A percentile compares a stretch with the other conserved stretches of the same genome.
Evolutionary conservation across 441 rosid genomes (phyloP).

Genomic region (Erodium chrysanthum): DNA sequence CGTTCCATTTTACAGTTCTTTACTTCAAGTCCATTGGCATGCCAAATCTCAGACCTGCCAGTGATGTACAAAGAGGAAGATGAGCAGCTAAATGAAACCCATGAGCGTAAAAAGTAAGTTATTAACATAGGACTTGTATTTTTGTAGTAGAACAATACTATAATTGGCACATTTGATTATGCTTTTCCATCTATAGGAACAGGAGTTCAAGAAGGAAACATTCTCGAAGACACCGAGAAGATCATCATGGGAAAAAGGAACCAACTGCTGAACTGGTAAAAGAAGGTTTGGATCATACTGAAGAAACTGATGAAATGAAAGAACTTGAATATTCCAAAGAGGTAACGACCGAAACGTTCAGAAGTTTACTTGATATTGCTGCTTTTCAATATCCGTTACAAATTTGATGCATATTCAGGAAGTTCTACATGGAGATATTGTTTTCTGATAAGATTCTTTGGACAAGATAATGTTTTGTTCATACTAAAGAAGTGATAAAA

Average conservation of each 20-base stretch:
- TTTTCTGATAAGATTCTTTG: background rate
- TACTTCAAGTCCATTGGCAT: slow-evolving; percentile 44
- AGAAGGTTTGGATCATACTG: slow-evolving; percentile 14
- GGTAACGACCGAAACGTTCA: slow-evolving; percentile 19
- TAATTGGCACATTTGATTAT: background rate
- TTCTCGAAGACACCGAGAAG: slow-evolving; percentile 16
- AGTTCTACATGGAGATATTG: background rate
- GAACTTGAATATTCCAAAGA: slow-evolving; percentile 33
- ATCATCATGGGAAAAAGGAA: slow-evolving; percentile 20
- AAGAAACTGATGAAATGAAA: slow-evolving; percentile 3
- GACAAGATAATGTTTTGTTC: background rate
- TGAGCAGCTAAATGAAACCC: slow-evolving; percentile 20
- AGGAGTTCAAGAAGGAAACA: slow-evolving; percentile 25
- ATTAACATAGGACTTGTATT: background rate
- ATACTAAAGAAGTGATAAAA: background rate
- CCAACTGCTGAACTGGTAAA: slow-evolving; percentile 14
- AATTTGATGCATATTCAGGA: no score
- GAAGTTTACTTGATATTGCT: background rate
- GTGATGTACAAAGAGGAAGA: slow-evolving; percentile 29
- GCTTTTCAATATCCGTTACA: background rate
- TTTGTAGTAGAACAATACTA: background rate
- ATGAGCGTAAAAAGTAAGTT: slow-evolving; percentile 31
- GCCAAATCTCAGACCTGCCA: slow-evolving; percentile 42
- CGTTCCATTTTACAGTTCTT: slow-evolving; percentile 37
- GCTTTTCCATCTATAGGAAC: slow-evolving; percentile 20